phyloP scores from a whole-genome alignment of 805 yeast species.

The Yarrowia porcina region DNA sequence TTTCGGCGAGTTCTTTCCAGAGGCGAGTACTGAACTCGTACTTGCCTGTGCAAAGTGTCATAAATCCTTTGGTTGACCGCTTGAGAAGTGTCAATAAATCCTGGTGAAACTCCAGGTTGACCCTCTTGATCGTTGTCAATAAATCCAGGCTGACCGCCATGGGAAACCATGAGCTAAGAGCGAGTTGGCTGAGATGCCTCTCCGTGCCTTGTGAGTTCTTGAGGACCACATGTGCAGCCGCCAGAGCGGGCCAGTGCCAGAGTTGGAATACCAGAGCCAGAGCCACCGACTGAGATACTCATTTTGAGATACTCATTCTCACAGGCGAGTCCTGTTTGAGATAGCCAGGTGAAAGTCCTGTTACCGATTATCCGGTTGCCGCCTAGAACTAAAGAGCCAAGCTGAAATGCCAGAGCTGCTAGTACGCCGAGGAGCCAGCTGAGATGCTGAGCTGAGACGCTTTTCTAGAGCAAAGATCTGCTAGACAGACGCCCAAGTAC shows the following conservation, averaged over 20 bases:
- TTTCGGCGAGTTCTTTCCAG: not conserved
- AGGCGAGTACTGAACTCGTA: not conserved
- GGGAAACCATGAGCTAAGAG: not conserved
- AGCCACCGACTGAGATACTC: not conserved
- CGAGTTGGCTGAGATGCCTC: not conserved
- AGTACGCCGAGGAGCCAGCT: not conserved
- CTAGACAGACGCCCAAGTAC: not conserved
- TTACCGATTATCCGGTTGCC: too few relatives aligned
- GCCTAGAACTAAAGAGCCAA: slow-evolving; percentile 1
- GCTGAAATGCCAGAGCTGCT: slow-evolving; percentile 1
- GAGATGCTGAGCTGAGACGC: not conserved
- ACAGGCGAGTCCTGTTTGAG: too few relatives aligned
- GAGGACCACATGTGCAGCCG: not conserved
- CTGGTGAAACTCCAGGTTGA: not conserved
- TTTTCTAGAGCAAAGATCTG: not conserved
- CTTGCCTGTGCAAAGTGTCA: not conserved
- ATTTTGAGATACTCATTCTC: not conserved
- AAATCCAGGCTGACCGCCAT: not conserved
- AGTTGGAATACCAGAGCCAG: not conserved
- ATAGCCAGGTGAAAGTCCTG: too few relatives aligned
- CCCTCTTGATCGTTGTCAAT: not conserved
- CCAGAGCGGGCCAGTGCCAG: not conserved
- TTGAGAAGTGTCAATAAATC: not conserved
- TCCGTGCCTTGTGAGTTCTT: not conserved
- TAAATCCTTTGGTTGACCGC: not conserved